phyloP scores from a whole-genome alignment of 805 yeast species.

The Zygosaccharomyces bisporus region DNA sequence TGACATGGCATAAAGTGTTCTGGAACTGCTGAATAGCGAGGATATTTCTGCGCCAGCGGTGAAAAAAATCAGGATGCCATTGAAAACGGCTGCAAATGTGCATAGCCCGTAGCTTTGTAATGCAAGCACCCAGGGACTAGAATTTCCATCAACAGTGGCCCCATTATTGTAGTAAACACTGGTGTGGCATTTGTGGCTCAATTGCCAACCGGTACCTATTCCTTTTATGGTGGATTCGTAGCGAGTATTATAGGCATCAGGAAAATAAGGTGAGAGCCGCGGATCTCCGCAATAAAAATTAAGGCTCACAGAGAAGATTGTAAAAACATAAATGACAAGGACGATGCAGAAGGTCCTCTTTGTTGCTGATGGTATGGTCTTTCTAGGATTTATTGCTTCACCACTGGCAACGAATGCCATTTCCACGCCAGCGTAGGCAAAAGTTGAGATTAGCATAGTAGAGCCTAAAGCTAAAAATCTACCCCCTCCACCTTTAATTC shows the following conservation, averaged over 20 bases:
- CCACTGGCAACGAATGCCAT: slow-evolving; percentile 81
- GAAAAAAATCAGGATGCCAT: slow-evolving; percentile 51
- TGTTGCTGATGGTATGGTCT: slow-evolving; percentile 72
- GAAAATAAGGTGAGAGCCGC: slow-evolving; percentile 53
- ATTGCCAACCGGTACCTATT: slow-evolving; percentile 46
- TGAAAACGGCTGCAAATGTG: slow-evolving; percentile 47
- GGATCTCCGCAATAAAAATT: slow-evolving; percentile 79
- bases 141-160: slow-evolving; percentile 44
- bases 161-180: slow-evolving; percentile 58
- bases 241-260: slow-evolving; percentile 16
- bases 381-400: slow-evolving; percentile 78
- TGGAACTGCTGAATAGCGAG: slow-evolving; percentile 56
- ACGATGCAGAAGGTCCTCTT: slow-evolving; percentile 71
- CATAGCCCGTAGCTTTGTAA: slow-evolving; percentile 51
- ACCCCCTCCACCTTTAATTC: slow-evolving; percentile 60
- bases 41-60: slow-evolving; percentile 57
- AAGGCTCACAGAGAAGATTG: slow-evolving; percentile 65
- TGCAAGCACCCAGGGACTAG: slow-evolving; percentile 57
- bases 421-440: slow-evolving; percentile 79
- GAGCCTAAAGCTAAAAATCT: slow-evolving; percentile 56
- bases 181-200: slow-evolving; percentile 62
- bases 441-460: slow-evolving; percentile 62
- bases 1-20: slow-evolving; percentile 54
- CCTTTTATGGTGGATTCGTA: slow-evolving; percentile 15
- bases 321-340: slow-evolving; percentile 57